Evolutionary conservation across 2,329 filamentous ascomycete species (phyloP).

Genomic region (Botrytis cinerea): DNA sequence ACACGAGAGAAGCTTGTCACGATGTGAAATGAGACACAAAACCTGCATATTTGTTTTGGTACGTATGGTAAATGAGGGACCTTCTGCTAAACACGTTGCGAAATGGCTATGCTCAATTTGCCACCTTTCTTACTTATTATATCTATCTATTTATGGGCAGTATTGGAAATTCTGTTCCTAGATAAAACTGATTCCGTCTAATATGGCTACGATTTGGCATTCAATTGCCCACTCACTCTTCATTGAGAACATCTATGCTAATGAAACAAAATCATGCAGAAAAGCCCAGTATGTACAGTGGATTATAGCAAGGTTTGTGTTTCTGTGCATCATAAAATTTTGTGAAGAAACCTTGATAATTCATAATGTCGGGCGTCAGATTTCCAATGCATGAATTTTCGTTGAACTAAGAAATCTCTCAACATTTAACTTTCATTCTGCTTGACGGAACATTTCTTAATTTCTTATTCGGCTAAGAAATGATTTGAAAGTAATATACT

Average conservation of each 20-base stretch:
- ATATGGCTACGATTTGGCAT: background rate
- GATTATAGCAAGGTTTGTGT: too few relatives aligned
- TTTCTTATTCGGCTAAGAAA: background rate
- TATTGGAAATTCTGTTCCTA: background rate
- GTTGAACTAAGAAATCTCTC: background rate
- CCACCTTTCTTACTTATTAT: background rate
- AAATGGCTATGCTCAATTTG: background rate
- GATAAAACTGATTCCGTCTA: background rate
- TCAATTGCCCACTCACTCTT: too few relatives aligned
- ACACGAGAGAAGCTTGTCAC: background rate
- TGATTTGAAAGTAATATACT: background rate
- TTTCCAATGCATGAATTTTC: background rate
- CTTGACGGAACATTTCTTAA: background rate
- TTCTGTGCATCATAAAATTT: too few relatives aligned
- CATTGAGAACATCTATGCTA: too few relatives aligned
- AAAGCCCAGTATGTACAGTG: too few relatives aligned
- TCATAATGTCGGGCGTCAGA: too few relatives aligned
- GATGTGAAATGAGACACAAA: background rate
- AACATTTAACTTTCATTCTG: accelerated
- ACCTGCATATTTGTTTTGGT: too few relatives aligned
- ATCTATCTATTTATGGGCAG: background rate
- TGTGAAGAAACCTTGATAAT: too few relatives aligned
- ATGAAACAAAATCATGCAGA: background rate
- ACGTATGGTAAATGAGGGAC: accelerated
- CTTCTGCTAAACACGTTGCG: background rate